Conservation (phyloP, 306 rosid species). For the Quercus robur region DNA sequence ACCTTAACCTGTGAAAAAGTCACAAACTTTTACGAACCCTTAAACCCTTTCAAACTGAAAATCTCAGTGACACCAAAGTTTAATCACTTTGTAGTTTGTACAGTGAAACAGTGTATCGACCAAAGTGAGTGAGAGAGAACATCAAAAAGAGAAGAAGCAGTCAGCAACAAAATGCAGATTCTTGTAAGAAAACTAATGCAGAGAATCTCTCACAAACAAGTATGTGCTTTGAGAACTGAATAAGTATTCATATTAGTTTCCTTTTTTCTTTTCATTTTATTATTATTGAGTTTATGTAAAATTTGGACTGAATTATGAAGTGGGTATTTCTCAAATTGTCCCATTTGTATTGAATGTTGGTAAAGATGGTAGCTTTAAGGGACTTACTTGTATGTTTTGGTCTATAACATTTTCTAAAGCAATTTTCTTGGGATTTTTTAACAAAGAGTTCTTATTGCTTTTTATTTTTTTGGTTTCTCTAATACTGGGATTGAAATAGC, state of each 20-base stretch:
- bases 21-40: neutral
- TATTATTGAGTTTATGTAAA: neutral
- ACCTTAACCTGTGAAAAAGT: neutral
- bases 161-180: conserved; percentile 43
- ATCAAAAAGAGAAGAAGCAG: neutral
- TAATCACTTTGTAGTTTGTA: neutral
- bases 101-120: neutral
- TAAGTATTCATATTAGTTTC: neutral
- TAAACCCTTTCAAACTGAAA: neutral
- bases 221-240: conserved; percentile 10
- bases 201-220: conserved; percentile 40
- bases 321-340: neutral
- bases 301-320: conserved; percentile 1
- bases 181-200: conserved; percentile 41
- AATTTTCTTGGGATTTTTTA: neutral
- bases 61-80: neutral
- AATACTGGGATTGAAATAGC: neutral
- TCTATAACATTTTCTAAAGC: neutral
- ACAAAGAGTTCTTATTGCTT: neutral
- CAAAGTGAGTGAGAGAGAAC: neutral
- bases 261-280: neutral
- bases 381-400: neutral
- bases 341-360: neutral
- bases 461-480: neutral
- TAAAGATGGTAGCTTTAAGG: neutral